Base-by-base conservation (phyloP, 768 basidiomycete species). In the Hygrocybe coccinea region DNA sequence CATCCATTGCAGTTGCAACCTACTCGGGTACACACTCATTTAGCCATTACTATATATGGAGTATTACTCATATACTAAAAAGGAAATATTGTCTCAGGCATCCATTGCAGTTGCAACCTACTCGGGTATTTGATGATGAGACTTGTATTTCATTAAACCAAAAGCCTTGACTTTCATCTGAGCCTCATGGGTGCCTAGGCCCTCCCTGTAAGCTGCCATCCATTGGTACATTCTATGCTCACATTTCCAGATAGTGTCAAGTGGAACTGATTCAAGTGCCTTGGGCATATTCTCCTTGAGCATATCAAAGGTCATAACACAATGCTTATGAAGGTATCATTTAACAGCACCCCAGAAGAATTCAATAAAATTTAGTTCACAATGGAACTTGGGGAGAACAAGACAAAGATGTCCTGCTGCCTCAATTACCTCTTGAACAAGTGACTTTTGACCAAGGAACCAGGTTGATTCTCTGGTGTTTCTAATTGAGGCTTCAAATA, bases 201-300 rank as follows among this genome's bases (percentile, higher is more conserved):
- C 68, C 14, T 49, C 38, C 21, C 56, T 2, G 52, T 74, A 75
- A n/a, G 72, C 69, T 45, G 71, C 62, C 58, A 73, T 68, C 61
- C 65, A 74, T 19, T 69, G 19, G 25, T 52, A 34, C 58, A 66
- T 65, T 7, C 61, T 52, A 58, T 74, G 67, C 46, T 75, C 69
- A n/a, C n/a, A n/a, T n/a, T n/a, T n/a, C n/a, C n/a, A n/a, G n/a
- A n/a, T n/a, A n/a, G n/a, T n/a, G n/a, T n/a, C n/a, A n/a, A n/a
- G n/a, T 71, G 52, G 41, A 46, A 68, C 62, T 24, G 63, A 68
- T 24, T 21, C 56, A 33, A 67, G 37, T 3, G 64, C 65, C n/a
- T 61, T 55, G 1, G 60, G 68, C 52, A 70, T 52, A 48, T 69
- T 69, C 38, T 59, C 60, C 55, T 69, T 53, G 2, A 65, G 57